Evolutionary conservation across 176 grass and related monocot genomes (phyloP).

Genomic region (Themeda triandra): DNA sequence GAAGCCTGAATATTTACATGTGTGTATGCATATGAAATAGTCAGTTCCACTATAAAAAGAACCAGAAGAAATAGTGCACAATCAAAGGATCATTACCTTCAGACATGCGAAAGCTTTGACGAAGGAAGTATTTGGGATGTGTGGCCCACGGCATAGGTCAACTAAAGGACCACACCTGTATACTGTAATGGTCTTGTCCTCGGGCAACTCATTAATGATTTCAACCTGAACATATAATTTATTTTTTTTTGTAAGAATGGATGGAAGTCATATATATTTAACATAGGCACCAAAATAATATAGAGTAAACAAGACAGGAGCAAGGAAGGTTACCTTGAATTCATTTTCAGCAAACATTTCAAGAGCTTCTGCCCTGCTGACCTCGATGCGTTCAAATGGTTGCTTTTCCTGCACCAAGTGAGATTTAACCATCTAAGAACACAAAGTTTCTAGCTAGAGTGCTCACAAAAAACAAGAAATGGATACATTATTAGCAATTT

Average conservation of each 20-base stretch:
- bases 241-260: constrained; percentile 2
- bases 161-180: constrained; percentile 95
- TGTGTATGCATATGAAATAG: constrained; percentile 29
- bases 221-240: constrained; percentile 68
- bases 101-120: constrained; percentile 97
- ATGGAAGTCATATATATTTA: not conserved
- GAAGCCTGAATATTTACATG: constrained; percentile 65
- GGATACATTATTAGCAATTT: not conserved
- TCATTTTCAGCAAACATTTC: constrained; percentile 95
- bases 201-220: constrained; percentile 92
- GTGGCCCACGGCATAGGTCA: constrained; percentile 96
- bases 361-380: constrained; percentile 83
- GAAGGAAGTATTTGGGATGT: constrained; percentile 94
- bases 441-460: not conserved
- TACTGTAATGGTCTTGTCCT: constrained; percentile 98
- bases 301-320: not conserved
- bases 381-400: constrained; percentile 95
- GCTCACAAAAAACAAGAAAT: not conserved
- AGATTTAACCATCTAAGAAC: not conserved
- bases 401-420: constrained; percentile 83
- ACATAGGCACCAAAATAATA: constrained; percentile 14
- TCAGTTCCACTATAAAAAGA: not conserved
- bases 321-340: constrained; percentile 68
- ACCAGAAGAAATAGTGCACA: constrained; percentile 5
- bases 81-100: constrained; percentile 62